Conservation (phyloP, 129 eudicot species). For the sunflower (Helianthus annuus) region DNA sequence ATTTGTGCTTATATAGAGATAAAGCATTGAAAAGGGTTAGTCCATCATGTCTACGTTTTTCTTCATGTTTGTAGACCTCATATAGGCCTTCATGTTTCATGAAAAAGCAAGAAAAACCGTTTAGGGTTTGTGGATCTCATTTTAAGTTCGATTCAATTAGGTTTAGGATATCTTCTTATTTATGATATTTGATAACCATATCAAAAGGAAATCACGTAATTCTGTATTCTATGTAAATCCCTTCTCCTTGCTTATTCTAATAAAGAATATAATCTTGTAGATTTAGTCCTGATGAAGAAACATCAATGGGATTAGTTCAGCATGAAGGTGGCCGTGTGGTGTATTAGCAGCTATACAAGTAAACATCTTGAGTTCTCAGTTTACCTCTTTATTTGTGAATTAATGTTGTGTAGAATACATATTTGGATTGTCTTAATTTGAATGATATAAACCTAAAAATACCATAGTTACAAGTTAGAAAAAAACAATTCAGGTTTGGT, state of each 20-base stretch:
- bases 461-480: neutral
- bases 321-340: slow-evolving; percentile 99
- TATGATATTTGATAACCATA: too few relatives aligned
- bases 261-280: slow-evolving; percentile 41
- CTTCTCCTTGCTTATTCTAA: slow-evolving; percentile 17
- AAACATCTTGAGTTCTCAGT: slow-evolving; percentile 41
- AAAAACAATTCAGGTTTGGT: neutral
- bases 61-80: too few relatives aligned
- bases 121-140: too few relatives aligned
- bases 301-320: slow-evolving; percentile 98
- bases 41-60: too few relatives aligned
- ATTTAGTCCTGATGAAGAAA: slow-evolving; percentile 95
- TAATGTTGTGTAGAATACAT: slow-evolving; percentile 14
- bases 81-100: too few relatives aligned
- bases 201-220: neutral
- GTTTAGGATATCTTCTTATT: too few relatives aligned
- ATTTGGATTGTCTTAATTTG: neutral
- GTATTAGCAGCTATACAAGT: slow-evolving; percentile 97
- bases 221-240: slow-evolving; percentile 10
- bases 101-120: too few relatives aligned
- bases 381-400: slow-evolving; percentile 14
- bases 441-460: neutral
- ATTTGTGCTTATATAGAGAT: too few relatives aligned
- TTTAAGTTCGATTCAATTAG: too few relatives aligned
- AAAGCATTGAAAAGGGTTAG: too few relatives aligned